Base-by-base conservation (phyloP, 2,329 filamentous ascomycete species). In the Aspergillus chevalieri region DNA sequence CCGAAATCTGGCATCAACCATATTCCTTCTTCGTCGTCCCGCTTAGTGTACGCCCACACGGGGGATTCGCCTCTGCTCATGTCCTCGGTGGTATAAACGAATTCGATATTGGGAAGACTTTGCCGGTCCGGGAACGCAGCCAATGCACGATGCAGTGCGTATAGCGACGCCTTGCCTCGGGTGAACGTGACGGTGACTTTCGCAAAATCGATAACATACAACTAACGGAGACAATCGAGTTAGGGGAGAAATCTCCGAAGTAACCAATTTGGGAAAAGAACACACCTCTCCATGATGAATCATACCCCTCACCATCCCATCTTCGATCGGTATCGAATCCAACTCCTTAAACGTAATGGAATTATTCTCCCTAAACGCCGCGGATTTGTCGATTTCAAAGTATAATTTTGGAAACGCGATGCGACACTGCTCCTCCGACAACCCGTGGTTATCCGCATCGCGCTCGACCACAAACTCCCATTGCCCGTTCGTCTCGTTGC, bases 1-100 rank as follows among this genome's bases (percentile, higher is more conserved):
- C 74, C 76, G 54, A 79, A 79, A 55, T 79, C 77, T 0, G 77
- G 76, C 62, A 79, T 78, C 17, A 79, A 62, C 77, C 77, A 79
- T 41, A 68, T 62, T 12, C 67, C 59, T 6, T 60, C 60, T 30
- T 74, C 67, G n/a, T 68, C 64, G 7, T 66, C 60, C 33, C 55
- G 64, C 44, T 65, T 69, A 3, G 73, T 68, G 53, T 74, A 77
- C 5, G 69, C 67, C 75, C 75, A 74, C 0, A 77, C 44, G 24
- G 73, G 64, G 0, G 58, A 56, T 19, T 36, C 50, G n/a, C 38
- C 60, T 12, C 65, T 58, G 42, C 66, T 65, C 34, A 64, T 71
- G 55, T 78, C 76, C 49, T 78, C 73, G 2, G 73, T 64, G 14
- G 69, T 72, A 52, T 78, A 71, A 33, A 72, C 68, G 53, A 78